Conservation (phyloP, 1,139 yeast species). For the Candida sanyaensis region DNA sequence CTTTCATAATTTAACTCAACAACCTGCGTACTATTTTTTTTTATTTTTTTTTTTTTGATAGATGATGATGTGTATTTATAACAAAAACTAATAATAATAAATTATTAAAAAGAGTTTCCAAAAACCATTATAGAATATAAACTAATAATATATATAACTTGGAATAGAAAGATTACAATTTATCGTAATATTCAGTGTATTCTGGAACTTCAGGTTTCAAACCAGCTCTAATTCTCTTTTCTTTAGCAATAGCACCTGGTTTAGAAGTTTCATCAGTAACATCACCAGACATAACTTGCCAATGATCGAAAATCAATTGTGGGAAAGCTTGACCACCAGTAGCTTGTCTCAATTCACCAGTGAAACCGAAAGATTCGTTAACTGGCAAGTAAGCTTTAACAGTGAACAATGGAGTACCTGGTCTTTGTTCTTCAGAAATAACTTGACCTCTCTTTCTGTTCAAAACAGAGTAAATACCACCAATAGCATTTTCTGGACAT, state of each 20-base stretch:
- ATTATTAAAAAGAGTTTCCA: background rate
- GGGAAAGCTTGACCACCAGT: slow-evolving; percentile 99
- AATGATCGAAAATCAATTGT: slow-evolving; percentile 99
- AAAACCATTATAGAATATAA: background rate
- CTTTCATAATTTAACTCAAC: no score
- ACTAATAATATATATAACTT: background rate
- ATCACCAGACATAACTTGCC: slow-evolving; percentile 90
- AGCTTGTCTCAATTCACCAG: slow-evolving; percentile 99
- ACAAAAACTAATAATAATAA: background rate
- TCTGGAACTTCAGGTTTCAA: slow-evolving; percentile 97
- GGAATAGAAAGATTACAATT: slow-evolving; percentile 63
- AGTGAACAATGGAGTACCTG: slow-evolving; percentile 99
- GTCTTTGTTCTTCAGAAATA: slow-evolving; percentile 98
- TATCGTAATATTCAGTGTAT: slow-evolving; percentile 99
- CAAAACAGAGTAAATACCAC: slow-evolving; percentile 99
- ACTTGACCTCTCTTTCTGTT: slow-evolving; percentile 99
- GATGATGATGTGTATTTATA: slow-evolving; percentile 3
- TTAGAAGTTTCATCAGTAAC: slow-evolving; percentile 89
- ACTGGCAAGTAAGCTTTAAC: slow-evolving; percentile 99
- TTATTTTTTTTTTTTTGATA: background rate
- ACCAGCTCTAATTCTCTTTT: slow-evolving; percentile 97
- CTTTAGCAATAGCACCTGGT: slow-evolving; percentile 92
- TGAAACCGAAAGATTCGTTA: slow-evolving; percentile 99
- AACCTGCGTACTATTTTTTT: no score
- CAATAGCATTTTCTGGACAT: slow-evolving; percentile 99